Conservation (phyloP, 2,329 filamentous ascomycete species). For the Hymenoscyphus occultus region DNA sequence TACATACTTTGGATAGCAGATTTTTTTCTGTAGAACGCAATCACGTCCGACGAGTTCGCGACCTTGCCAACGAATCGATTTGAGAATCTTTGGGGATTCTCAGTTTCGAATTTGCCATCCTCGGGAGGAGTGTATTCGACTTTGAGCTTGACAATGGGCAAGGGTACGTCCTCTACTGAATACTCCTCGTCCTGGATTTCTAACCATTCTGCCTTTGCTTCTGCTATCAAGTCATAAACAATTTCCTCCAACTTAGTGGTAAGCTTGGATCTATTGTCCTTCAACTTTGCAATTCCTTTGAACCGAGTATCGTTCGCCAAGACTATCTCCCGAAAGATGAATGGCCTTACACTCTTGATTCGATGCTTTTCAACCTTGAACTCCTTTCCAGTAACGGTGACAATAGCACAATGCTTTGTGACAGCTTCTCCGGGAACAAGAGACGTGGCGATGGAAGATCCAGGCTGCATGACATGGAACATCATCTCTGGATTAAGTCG, state of each 20-base stretch:
- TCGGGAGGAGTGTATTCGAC: slow-evolving; percentile 87
- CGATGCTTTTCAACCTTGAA: slow-evolving; percentile 79
- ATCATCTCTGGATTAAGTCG: slow-evolving; percentile 78
- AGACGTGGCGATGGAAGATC: slow-evolving; percentile 93
- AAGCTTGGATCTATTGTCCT: slow-evolving; percentile 78
- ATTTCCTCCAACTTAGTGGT: slow-evolving; percentile 73
- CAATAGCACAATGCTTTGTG: slow-evolving; percentile 82
- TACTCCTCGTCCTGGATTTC: slow-evolving; percentile 68
- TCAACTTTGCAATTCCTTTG: slow-evolving; percentile 72
- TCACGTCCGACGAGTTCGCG: slow-evolving; percentile 89
- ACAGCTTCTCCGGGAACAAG: slow-evolving; percentile 86
- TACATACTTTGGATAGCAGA: slow-evolving; percentile 48
- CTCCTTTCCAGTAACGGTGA: slow-evolving; percentile 78
- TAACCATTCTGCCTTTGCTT: slow-evolving; percentile 79
- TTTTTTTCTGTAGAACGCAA: slow-evolving; percentile 91
- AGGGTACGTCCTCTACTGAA: slow-evolving; percentile 60
- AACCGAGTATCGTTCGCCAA: slow-evolving; percentile 74
- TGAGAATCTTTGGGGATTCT: slow-evolving; percentile 95
- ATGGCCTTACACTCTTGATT: slow-evolving; percentile 85
- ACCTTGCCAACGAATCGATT: slow-evolving; percentile 88
- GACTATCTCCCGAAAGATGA: slow-evolving; percentile 79
- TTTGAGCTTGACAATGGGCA: slow-evolving; percentile 83
- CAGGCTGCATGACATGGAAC: slow-evolving; percentile 96
- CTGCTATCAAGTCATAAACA: slow-evolving; percentile 81
- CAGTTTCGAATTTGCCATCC: slow-evolving; percentile 81